Conservation (phyloP, 257 asterid genomes). For the Paulownia fortunei region DNA sequence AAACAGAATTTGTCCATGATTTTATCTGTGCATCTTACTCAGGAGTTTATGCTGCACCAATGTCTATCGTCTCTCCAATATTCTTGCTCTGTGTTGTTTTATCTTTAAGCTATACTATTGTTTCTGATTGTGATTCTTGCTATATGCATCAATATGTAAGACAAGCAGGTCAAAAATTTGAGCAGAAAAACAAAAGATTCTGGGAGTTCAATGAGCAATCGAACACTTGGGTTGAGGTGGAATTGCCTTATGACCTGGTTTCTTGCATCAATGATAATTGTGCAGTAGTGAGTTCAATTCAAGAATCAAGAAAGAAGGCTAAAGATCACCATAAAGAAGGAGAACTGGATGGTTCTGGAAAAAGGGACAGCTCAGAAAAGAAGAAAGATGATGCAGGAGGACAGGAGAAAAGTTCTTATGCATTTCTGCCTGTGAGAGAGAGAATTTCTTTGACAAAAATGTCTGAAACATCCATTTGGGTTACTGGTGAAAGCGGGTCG, state of each 20-base stretch:
- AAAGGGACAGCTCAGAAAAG: background rate
- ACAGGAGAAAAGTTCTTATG: background rate
- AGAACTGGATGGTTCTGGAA: background rate
- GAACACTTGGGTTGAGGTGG: constrained; percentile 68
- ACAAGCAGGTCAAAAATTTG: constrained; percentile 48
- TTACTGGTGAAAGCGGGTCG: constrained; percentile 84
- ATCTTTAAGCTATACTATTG: constrained; percentile 26
- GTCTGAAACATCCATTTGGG: constrained; percentile 87
- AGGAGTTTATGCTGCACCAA: constrained; percentile 28
- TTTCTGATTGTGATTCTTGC: constrained; percentile 47
- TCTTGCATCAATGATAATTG: constrained; percentile 67
- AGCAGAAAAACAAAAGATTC: constrained; percentile 65
- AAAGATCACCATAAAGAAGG: constrained; percentile 15
- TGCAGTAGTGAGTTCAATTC: constrained; percentile 51
- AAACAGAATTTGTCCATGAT: constrained; percentile 30
- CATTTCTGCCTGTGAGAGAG: constrained; percentile 50
- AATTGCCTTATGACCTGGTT: constrained; percentile 64
- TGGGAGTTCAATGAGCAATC: constrained; percentile 77
- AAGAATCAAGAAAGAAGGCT: constrained; percentile 7
- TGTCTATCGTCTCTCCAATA: constrained; percentile 40
- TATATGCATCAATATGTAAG: constrained; percentile 37
- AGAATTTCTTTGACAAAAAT: constrained; percentile 69
- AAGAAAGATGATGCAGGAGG: constrained; percentile 16
- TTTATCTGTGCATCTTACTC: constrained; percentile 12
- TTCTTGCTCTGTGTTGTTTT: constrained; percentile 38